Base-by-base conservation (phyloP, 139 green algal species). In the Chara braunii region DNA sequence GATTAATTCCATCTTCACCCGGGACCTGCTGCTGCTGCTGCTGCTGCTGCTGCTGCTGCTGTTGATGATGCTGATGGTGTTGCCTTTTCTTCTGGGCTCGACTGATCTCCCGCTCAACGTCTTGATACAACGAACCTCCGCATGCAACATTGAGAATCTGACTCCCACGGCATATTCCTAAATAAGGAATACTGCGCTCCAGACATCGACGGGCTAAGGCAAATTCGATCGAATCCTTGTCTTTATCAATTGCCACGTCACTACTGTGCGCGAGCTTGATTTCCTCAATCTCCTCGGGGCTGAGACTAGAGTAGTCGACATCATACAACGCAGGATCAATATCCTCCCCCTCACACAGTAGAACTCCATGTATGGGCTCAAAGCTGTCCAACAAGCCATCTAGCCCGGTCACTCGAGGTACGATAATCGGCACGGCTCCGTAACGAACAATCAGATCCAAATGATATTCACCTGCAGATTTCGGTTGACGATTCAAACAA, bases 291-390 rank as follows among this genome's bases (percentile, higher is more conserved):
- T 77, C 68, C 32, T 74, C 35, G 7, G 65, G 54, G 29, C 56
- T 70, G 11, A 74, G 54, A 14, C 18, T 31, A 28, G 9, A 43
- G 9, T 57, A 36, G 14, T 71, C 53, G 52, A 12, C 51, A 18
- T 73, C 64, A 34, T 73, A 73, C 12, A 75, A 42, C 12, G 22
- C 33, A 29, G 64, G 65, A 67, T 77, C 68, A 22, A 77, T 77
- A 67, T 77, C 68, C 45, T 77, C 68, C 0, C 68, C 68, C 45
- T 77, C 68, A 40, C 64, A 77, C 24, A 77, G 44, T 18, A 77
- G 68, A 43, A 77, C 66, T 37, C 68, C 68, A 70, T 77, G 68
- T 64, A 77, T 78, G 2, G 68, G 68, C 66, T 77, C 68, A 40
- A 77, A 80, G 51, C 37, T 59, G 66, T 77, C 68, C 29, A 77